phyloP scores from a whole-genome alignment of 2,329 filamentous ascomycete species.

The Diaporthe vexans region DNA sequence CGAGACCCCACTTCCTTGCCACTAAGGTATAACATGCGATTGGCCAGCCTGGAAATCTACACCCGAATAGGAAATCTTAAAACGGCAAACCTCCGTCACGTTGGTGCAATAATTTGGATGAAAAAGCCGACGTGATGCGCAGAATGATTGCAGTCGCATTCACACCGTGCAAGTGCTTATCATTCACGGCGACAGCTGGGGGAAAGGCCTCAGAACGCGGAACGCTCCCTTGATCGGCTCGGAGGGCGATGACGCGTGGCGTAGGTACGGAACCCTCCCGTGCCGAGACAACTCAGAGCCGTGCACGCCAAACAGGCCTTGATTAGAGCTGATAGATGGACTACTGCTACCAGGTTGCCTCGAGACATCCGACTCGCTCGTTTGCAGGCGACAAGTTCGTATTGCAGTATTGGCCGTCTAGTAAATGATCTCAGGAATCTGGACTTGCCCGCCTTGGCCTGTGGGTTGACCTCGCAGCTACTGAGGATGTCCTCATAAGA shows the following conservation, averaged over 20 bases:
- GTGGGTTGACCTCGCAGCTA: background rate
- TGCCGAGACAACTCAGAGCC: background rate
- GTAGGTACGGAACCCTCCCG: background rate
- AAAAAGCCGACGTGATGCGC: background rate
- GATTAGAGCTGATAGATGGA: background rate
- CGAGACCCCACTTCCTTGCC: conserved; percentile 4
- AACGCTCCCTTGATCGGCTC: background rate
- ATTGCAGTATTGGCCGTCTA: background rate
- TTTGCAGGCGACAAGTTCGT: background rate
- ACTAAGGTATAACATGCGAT: conserved; percentile 31
- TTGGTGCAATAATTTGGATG: background rate
- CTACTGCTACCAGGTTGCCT: background rate
- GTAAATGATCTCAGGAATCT: background rate
- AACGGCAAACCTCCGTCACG: background rate
- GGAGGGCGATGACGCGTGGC: background rate
- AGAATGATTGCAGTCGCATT: background rate
- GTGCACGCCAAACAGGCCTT: background rate
- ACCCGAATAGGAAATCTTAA: conserved; percentile 14
- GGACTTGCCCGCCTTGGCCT: background rate
- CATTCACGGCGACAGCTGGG: background rate
- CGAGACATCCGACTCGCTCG: background rate
- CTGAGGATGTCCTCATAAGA: background rate
- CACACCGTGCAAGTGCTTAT: background rate
- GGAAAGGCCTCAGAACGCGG: background rate
- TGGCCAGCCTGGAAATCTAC: conserved; percentile 1